Evolutionary conservation across 352 stramenopile species (phyloP), one percentile per base, ranked within the genome.

Genomic region (Globisporangium carolinianum): DNA sequence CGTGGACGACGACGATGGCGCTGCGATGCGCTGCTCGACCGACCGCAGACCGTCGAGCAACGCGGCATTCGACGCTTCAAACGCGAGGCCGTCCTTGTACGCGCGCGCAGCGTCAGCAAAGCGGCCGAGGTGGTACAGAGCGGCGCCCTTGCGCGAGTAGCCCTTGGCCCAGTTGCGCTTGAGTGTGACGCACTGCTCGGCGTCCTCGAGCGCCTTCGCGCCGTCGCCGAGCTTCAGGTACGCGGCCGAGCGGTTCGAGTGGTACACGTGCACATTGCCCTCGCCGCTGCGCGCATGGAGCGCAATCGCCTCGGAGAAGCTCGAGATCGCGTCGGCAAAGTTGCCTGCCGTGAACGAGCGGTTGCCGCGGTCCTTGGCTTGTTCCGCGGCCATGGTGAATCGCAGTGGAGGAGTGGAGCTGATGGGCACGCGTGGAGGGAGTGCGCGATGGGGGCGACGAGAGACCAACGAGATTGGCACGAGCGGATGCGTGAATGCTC

Each of bases 301-400:
- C 41, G 78, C 76, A 41, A 96, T 73, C 49, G 86, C 86, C 53
- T 96, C 85, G 37, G 77, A 82, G 72, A 96, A 96, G 48, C 62
- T 69, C 15, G 75, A 56, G 49, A 91, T 61, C 36, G 87, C 87
- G 45, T 94, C 77, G 7, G 70, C 60, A 66, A 73, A 93, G 42
- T 86, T 74, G 11, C 80, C 80, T 4, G 77, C 75, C 9, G 76
- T 57, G 75, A 95, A 96, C 49, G 76, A 71, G 38, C 69, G 80
- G 63, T 96, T 96, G 55, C 87, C 87, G 57, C 83, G 85, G 69
- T 89, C 74, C 67, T 96, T 96, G 38, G 86, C 86, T 82, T 94
- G 84, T 51, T 94, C 85, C 17, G 83, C 83, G 50, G 83, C 83
- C 83, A 93, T 91, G 49, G 24, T 32, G 24, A 32, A 32, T 32